phyloP scores from a whole-genome alignment of 768 basidiomycete genomes.

The Ramaria sp. region DNA sequence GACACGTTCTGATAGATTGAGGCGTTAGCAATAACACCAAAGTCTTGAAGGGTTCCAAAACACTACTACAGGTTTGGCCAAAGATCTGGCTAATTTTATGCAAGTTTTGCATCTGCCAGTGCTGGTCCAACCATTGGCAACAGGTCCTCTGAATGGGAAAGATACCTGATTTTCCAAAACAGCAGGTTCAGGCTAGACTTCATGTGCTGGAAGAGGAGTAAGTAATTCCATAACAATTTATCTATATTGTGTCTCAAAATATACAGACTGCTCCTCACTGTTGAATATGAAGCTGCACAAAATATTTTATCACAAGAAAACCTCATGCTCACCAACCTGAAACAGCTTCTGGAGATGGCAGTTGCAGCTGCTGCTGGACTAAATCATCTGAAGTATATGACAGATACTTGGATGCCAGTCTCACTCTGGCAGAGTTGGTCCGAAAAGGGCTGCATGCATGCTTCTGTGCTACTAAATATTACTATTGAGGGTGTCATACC shows the following conservation, averaged over 20 bases:
- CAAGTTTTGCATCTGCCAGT: neutral
- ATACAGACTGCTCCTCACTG: neutral
- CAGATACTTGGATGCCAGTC: constrained; percentile 10
- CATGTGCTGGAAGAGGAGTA: no score
- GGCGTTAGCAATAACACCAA: no score
- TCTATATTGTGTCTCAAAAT: neutral
- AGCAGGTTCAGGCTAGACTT: neutral
- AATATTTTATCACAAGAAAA: neutral
- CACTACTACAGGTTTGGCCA: no score
- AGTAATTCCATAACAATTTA: neutral
- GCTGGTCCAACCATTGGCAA: neutral
- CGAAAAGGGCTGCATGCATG: constrained; percentile 16
- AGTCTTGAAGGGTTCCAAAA: no score
- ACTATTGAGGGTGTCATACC: constrained; percentile 16
- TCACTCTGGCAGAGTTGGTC: constrained; percentile 24
- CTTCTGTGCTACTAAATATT: constrained; percentile 15
- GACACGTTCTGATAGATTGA: no score
- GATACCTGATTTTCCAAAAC: neutral
- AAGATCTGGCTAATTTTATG: neutral
- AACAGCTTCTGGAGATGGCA: neutral
- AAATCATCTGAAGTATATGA: constrained; percentile 6
- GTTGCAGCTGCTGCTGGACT: neutral
- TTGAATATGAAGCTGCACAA: neutral
- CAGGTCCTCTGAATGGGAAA: neutral
- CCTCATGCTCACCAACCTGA: neutral